Evolutionary conservation across 192 early-diverging fungal species (phyloP).

Genomic region (Diversispora eburnea): DNA sequence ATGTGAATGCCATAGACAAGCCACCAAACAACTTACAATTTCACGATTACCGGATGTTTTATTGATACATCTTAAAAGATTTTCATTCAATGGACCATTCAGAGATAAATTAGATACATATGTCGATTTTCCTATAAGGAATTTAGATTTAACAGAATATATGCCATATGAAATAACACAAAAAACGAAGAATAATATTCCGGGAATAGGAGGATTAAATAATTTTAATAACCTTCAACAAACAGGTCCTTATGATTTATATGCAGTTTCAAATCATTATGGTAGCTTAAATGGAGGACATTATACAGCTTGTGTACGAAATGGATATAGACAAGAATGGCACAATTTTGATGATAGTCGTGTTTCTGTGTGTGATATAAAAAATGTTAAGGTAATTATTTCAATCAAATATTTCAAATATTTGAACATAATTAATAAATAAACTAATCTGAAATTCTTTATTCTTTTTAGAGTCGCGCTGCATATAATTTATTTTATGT

Average conservation of each 20-base stretch:
- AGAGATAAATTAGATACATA: conserved; percentile 86
- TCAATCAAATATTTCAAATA: neutral
- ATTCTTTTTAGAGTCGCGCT: neutral
- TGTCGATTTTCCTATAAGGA: conserved; percentile 76
- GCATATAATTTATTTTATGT: neutral
- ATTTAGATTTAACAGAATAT: conserved; percentile 59
- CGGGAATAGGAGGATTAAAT: neutral
- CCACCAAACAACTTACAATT: conserved; percentile 76
- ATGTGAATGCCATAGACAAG: conserved; percentile 69
- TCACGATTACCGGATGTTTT: conserved; percentile 82
- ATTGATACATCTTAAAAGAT: conserved; percentile 93
- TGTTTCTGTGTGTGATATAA: conserved; percentile 56
- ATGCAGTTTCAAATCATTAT: conserved; percentile 80
- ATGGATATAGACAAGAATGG: conserved; percentile 65
- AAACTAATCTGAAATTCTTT: neutral
- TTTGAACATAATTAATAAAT: neutral
- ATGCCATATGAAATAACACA: conserved; percentile 27
- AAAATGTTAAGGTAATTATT: conserved; percentile 51
- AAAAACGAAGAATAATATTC: neutral
- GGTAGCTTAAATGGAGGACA: conserved; percentile 71
- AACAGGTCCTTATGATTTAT: conserved; percentile 60
- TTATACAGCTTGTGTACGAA: conserved; percentile 71
- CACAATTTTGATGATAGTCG: conserved; percentile 83
- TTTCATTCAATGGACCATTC: conserved; percentile 89
- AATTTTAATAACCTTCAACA: neutral